These are phyloP conservation scores for Phanerochaete carnosa DNA, from an alignment of 768 basidiomycete species.

Conservation along the genomic window DNA sequence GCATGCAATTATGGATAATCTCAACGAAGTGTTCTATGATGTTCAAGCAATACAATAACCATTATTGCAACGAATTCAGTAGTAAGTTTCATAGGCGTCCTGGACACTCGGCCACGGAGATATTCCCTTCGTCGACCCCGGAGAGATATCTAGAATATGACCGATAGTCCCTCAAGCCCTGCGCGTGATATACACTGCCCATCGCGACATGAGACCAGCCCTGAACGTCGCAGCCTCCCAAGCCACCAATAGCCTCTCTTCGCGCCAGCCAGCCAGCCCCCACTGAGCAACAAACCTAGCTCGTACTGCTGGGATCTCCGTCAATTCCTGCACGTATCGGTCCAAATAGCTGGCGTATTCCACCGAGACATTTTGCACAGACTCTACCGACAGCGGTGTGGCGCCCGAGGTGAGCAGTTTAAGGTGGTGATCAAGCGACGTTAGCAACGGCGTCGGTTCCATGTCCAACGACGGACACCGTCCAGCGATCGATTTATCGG, in stretches of 20 bases:
- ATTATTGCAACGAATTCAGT: too few relatives aligned
- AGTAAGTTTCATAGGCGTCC: too few relatives aligned
- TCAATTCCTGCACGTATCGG: conserved; percentile 15
- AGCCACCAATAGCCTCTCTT: conserved; percentile 18
- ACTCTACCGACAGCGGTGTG: conserved; percentile 15
- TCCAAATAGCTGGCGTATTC: conserved; percentile 17
- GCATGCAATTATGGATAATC: too few relatives aligned
- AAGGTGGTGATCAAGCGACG: conserved; percentile 14
- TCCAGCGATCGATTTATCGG: background rate
- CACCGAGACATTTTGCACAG: conserved; percentile 22
- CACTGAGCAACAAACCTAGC: conserved; percentile 14
- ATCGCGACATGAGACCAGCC: conserved; percentile 17
- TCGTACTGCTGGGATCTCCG: conserved; percentile 11
- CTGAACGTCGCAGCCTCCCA: conserved; percentile 23
- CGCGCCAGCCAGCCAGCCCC: conserved; percentile 21
- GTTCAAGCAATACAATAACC: too few relatives aligned
- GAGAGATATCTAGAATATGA: background rate
- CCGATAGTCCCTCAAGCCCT: background rate
- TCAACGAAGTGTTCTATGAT: too few relatives aligned
- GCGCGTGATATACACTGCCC: conserved; percentile 18
- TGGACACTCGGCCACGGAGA: too few relatives aligned
- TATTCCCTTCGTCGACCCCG: background rate
- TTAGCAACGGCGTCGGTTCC: conserved; percentile 15
- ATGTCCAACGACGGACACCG: background rate
- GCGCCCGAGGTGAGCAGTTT: conserved; percentile 18